A percentile compares a stretch with the other conserved stretches of the same genome.
phyloP scores from a whole-genome alignment of 345 rosid species.

The Hypericum androsaemum region DNA sequence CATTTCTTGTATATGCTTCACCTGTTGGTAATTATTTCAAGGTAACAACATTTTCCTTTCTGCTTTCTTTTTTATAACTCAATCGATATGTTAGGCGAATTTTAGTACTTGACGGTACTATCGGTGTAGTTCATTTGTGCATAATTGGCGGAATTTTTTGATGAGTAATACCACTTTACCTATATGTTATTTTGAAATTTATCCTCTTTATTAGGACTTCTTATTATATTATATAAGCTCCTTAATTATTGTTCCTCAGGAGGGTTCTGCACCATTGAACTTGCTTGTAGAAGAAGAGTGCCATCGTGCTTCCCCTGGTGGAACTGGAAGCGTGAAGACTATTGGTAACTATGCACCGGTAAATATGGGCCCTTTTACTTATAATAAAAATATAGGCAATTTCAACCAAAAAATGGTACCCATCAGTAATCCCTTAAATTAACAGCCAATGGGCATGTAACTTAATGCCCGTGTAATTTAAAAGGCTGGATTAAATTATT shows the following conservation, averaged over 20 bases:
- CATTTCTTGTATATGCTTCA: conserved; percentile 60
- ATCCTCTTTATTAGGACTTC: no score
- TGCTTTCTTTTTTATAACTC: not conserved
- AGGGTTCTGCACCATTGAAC: conserved; percentile 45
- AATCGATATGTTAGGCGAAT: conserved; percentile 3
- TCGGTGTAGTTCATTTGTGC: no score
- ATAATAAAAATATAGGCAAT: no score
- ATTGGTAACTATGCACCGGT: conserved; percentile 65
- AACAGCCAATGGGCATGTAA: no score
- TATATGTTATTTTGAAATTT: no score
- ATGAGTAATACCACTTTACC: no score
- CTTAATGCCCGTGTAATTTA: no score
- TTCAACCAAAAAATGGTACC: no score
- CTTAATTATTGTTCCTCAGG: conserved; percentile 23
- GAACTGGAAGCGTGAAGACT: conserved; percentile 61
- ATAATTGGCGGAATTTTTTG: no score
- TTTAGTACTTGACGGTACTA: no score
- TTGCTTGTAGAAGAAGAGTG: conserved; percentile 48
- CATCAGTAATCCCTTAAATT: no score
- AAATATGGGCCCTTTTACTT: conserved; percentile 19
- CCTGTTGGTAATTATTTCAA: conserved; percentile 83
- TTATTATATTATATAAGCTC: no score
- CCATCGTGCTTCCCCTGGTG: conserved; percentile 53
- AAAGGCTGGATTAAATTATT: not conserved
- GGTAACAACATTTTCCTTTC: conserved; percentile 23